A percentile compares a stretch with the other conserved stretches of the same genome.
phyloP scores from a whole-genome alignment of 140 eudicot species.

The Ambrosia hybrid region DNA sequence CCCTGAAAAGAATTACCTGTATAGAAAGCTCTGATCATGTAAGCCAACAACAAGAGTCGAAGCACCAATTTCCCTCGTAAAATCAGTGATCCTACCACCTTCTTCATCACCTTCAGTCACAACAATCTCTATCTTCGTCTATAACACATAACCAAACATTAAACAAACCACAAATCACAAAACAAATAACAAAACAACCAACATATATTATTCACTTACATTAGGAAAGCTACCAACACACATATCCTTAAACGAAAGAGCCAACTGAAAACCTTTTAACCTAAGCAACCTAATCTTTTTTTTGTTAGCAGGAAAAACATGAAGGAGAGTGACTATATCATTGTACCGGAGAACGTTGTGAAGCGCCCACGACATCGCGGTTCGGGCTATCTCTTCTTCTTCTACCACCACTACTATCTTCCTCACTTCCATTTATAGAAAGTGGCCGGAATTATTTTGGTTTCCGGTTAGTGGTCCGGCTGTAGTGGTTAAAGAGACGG shows the following conservation, averaged over 20 bases:
- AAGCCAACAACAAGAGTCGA: slow-evolving; percentile 79
- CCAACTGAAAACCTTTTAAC: slow-evolving; percentile 75
- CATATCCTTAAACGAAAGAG: slow-evolving; percentile 71
- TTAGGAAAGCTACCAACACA: slow-evolving; percentile 64
- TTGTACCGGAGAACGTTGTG: slow-evolving; percentile 65
- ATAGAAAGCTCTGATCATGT: slow-evolving; percentile 70
- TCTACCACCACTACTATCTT: slow-evolving; percentile 82
- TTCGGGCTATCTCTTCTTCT: slow-evolving; percentile 74
- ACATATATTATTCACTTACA: slow-evolving; percentile 31
- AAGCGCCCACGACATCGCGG: slow-evolving; percentile 80
- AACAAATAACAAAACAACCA: background rate
- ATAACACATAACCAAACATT: slow-evolving; percentile 2
- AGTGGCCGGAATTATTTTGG: background rate
- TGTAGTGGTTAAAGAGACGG: background rate
- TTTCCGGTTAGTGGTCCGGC: background rate
- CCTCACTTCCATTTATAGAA: slow-evolving; percentile 47
- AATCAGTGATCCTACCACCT: slow-evolving; percentile 58
- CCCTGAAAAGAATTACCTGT: no score
- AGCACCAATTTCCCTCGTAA: slow-evolving; percentile 77
- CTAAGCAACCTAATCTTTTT: slow-evolving; percentile 63
- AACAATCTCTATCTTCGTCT: slow-evolving; percentile 88
- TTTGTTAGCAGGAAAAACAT: slow-evolving; percentile 48
- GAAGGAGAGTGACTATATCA: slow-evolving; percentile 76
- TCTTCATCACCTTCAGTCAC: slow-evolving; percentile 77
- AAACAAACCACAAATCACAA: background rate